Evolutionary conservation across 176 grass and related monocot genomes (phyloP).

Genomic region (Tillandsia fasciculata): DNA sequence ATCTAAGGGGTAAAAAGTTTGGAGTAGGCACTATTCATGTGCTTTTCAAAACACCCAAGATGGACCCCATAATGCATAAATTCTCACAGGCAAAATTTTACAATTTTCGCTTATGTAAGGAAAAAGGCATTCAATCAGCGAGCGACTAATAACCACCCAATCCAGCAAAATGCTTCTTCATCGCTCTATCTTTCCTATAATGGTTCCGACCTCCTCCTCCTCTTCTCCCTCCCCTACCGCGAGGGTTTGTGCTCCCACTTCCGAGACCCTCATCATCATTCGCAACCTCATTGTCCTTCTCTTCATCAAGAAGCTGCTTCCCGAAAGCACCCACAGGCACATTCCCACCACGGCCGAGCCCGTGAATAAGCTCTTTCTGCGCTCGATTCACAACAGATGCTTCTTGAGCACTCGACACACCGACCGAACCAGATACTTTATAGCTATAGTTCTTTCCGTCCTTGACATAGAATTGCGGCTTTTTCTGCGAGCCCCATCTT

Average conservation of each 20-base stretch:
- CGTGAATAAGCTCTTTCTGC: constrained; percentile 73
- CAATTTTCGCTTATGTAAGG: not conserved
- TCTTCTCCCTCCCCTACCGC: constrained; percentile 37
- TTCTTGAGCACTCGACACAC: constrained; percentile 62
- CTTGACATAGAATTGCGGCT: constrained; percentile 84
- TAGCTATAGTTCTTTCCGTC: constrained; percentile 99
- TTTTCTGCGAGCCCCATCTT: constrained; percentile 75
- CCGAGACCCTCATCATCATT: constrained; percentile 19
- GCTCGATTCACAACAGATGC: constrained; percentile 42
- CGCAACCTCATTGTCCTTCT: constrained; percentile 14
- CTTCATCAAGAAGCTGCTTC: constrained; percentile 33
- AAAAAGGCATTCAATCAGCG: not conserved
- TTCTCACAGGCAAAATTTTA: not conserved
- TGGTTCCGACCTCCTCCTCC: not conserved
- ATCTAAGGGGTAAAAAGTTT: no score
- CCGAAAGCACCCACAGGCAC: constrained; percentile 47
- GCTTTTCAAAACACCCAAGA: no score
- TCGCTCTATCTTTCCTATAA: constrained; percentile 24
- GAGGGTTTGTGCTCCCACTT: constrained; percentile 36
- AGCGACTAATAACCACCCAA: constrained; percentile 10
- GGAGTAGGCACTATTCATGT: no score
- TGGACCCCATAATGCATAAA: not conserved
- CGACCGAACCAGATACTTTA: constrained; percentile 79
- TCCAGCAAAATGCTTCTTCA: constrained; percentile 21
- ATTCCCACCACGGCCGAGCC: constrained; percentile 91